A percentile compares a stretch with the other conserved stretches of the same genome.
Evolutionary conservation across 1,284 basidiomycete genomes (phyloP).

Genomic region (Cryptococcus deneoformans): DNA sequence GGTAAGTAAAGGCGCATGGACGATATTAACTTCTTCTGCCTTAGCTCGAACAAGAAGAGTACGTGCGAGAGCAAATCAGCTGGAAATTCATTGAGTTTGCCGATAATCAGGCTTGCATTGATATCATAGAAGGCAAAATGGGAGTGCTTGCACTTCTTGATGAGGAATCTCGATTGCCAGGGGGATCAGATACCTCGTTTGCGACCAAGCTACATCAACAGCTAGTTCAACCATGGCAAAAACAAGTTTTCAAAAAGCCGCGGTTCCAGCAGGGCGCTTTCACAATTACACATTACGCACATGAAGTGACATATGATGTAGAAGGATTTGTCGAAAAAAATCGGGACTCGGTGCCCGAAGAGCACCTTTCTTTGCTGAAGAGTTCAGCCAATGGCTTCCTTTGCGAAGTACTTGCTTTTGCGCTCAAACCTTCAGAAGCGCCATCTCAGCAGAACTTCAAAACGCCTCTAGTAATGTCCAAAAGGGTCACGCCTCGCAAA

Average conservation of each 20-base stretch:
- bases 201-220: conserved; percentile 91
- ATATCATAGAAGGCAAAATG: conserved; percentile 96
- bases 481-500: conserved; percentile 69
- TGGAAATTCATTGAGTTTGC: conserved; percentile 99
- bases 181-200: conserved; percentile 94
- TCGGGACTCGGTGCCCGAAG: conserved; percentile 97
- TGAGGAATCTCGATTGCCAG: conserved; percentile 95
- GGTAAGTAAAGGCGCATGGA: conserved; percentile 14
- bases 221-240: conserved; percentile 79
- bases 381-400: conserved; percentile 88
- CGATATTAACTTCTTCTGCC: background rate
- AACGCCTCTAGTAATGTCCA: conserved; percentile 20
- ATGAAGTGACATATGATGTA: conserved; percentile 97
- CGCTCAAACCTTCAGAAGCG: conserved; percentile 50
- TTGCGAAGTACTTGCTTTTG: conserved; percentile 87
- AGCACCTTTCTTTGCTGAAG: conserved; percentile 85
- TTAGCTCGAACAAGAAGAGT: conserved; percentile 95
- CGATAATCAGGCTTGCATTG: conserved; percentile 98
- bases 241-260: conserved; percentile 96
- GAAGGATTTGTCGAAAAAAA: conserved; percentile 99
- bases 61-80: conserved; percentile 96
- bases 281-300: conserved; percentile 96
- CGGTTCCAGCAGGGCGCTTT: conserved; percentile 96
- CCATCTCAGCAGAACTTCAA: conserved; percentile 18
- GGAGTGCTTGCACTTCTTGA: conserved; percentile 93